phyloP scores from a whole-genome alignment of 176 grass and related monocot genomes.

The Microstegium vimineum region DNA sequence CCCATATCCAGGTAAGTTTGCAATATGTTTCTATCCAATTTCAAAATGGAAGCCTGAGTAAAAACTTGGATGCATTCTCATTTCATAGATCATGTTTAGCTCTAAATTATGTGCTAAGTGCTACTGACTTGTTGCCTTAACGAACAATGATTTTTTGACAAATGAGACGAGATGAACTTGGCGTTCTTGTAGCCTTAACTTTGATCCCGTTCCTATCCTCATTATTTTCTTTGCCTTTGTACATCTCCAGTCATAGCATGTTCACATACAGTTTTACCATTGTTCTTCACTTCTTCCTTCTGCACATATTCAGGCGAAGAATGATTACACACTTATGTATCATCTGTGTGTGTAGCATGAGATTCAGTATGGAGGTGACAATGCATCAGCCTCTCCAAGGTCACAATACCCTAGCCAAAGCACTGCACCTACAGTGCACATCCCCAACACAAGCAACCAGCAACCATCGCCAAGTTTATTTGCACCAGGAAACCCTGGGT shows the following conservation, averaged over 20 bases:
- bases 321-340: not conserved
- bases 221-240: not conserved
- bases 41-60: not conserved
- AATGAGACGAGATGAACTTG: conserved; percentile 2
- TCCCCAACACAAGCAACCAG: conserved; percentile 39
- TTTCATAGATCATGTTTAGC: not conserved
- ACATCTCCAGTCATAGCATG: not conserved
- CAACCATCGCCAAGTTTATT: conserved; percentile 34
- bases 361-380: conserved; percentile 61
- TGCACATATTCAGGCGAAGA: not conserved
- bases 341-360: conserved; percentile 47
- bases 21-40: not conserved
- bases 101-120: not conserved
- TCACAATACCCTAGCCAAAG: conserved; percentile 43
- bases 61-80: not conserved
- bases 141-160: not conserved
- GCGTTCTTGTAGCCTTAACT: not conserved
- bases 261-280: not conserved
- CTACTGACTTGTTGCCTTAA: not conserved
- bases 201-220: not conserved
- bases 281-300: not conserved
- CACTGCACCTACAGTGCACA: conserved; percentile 11
- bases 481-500: conserved; percentile 20
- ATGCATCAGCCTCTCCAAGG: conserved; percentile 45
- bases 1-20: conserved; percentile 51